Evolutionary conservation across 306 rosid species (phyloP), one percentile per base, ranked within the genome.

Genomic region (Casuarina glauca): DNA sequence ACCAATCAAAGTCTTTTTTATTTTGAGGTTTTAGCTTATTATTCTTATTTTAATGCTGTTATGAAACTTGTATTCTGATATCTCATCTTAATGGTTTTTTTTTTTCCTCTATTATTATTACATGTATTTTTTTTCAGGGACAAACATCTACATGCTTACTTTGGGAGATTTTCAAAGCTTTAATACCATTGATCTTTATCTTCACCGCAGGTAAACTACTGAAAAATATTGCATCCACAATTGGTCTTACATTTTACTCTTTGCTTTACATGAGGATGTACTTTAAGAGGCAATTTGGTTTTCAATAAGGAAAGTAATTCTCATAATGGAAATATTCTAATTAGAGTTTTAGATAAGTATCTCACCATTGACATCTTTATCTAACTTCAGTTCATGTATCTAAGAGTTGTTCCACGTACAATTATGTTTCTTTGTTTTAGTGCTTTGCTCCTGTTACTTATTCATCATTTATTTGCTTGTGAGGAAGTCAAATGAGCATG

Each of bases 91-190:
- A 52, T 6, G 49, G 32, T n/a, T 26, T 74, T 26, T n/a, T 45
- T 63, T 77, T 76, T 73, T 32, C 61, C 39, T 10, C 76, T 60
- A 26, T 57, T 82, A 63, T 68, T 26, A 26, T 26, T 26, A 26
- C 74, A 53, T 42, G 48, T 77, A n/a, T 36, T 81, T 45, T 76
- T 45, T 66, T 81, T 79, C 87, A 94, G 98, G 97, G 74, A 94
- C 98, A 72, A 79, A 90, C 79, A 94, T 94, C 73, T 81, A 84
- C 79, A 92, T 94, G 96, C 95, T 94, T 80, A 86, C 89, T 5
- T 70, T 94, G 78, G 96, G 96, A 61, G 98, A 94, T 76, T 87
- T 88, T 86, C 92, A 97, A 95, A 94, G 98, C 79, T 88, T 95
- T 67, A 92, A 92, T 76, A 85, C 89, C 77, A 87, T 94, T 46